Evolutionary conservation across 2,329 filamentous ascomycete genomes (phyloP).

Genomic region (Escovopsis sp.): DNA sequence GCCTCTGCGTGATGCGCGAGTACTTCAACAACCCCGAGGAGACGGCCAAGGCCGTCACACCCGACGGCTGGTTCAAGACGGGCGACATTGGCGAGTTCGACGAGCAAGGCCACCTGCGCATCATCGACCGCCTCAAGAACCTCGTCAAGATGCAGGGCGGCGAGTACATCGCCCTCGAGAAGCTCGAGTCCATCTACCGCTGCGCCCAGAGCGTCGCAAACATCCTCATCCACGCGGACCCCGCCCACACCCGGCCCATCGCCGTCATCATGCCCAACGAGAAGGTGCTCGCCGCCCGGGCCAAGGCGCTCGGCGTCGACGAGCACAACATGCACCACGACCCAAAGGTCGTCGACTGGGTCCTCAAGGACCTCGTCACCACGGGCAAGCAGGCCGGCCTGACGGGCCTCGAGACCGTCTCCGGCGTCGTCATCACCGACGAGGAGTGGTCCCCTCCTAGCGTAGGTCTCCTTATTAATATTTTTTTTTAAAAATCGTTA

Average conservation of each 20-base stretch:
- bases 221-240: conserved; percentile 73
- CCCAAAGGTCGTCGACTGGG: conserved; percentile 44
- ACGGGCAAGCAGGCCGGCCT: conserved; percentile 53
- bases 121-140: conserved; percentile 98
- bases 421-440: conserved; percentile 62
- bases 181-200: conserved; percentile 84
- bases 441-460: conserved; percentile 81
- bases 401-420: conserved; percentile 56
- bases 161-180: conserved; percentile 95
- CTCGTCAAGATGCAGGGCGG: conserved; percentile 89
- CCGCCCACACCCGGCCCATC: conserved; percentile 61
- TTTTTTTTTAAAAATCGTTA: conserved; percentile 14
- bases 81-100: conserved; percentile 92
- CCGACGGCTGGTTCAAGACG: conserved; percentile 93
- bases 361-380: conserved; percentile 53
- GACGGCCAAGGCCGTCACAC: conserved; percentile 60
- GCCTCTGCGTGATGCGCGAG: conserved; percentile 54
- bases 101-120: conserved; percentile 59
- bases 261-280: conserved; percentile 64
- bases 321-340: conserved; percentile 55
- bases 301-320: conserved; percentile 45
- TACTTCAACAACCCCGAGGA: conserved; percentile 84
- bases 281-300: conserved; percentile 45
- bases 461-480: conserved; percentile 42
- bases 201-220: conserved; percentile 66